A percentile compares a stretch with the other conserved stretches of the same genome.
Conservation (phyloP, 805 yeast genomes). For the Torulaspora franciscae region DNA sequence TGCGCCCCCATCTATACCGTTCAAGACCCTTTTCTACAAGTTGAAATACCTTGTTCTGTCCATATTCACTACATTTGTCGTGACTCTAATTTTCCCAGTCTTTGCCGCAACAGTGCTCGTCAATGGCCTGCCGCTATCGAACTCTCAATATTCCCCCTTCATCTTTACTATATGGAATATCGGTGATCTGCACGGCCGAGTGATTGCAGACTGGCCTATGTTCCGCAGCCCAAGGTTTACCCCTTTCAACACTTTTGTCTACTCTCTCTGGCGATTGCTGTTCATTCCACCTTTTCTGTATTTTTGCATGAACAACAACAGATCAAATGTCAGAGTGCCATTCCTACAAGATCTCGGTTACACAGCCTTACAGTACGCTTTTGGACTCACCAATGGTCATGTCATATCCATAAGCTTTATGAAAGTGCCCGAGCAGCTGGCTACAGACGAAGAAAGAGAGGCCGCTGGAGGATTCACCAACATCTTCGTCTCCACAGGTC, state of each 20-base stretch:
- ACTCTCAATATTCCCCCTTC: slow-evolving; percentile 60
- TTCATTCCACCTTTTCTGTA: slow-evolving; percentile 70
- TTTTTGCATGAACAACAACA: slow-evolving; percentile 50
- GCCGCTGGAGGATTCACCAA: slow-evolving; percentile 95
- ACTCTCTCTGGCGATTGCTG: slow-evolving; percentile 50
- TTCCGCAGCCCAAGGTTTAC: slow-evolving; percentile 22
- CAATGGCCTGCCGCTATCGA: slow-evolving; percentile 31
- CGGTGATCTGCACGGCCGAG: slow-evolving; percentile 81
- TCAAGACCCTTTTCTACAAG: slow-evolving; percentile 54
- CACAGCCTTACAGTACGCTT: slow-evolving; percentile 61
- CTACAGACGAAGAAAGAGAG: slow-evolving; percentile 63
- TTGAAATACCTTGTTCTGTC: slow-evolving; percentile 60
- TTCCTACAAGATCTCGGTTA: slow-evolving; percentile 61
- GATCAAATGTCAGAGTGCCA: slow-evolving; percentile 33
- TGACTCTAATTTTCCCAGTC: slow-evolving; percentile 78
- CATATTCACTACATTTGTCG: slow-evolving; percentile 66
- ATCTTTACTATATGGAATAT: slow-evolving; percentile 81
- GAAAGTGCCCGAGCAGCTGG: slow-evolving; percentile 58
- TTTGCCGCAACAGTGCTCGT: slow-evolving; percentile 72
- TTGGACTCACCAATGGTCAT: slow-evolving; percentile 89
- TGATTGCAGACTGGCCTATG: slow-evolving; percentile 47
- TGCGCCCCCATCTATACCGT: slow-evolving; percentile 41
- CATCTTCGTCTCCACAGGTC: slow-evolving; percentile 69
- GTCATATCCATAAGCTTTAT: slow-evolving; percentile 74
- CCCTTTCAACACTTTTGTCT: slow-evolving; percentile 41